Conservation (phyloP, 2,329 filamentous ascomycete species). For the Annulohypoxylon truncatum region DNA sequence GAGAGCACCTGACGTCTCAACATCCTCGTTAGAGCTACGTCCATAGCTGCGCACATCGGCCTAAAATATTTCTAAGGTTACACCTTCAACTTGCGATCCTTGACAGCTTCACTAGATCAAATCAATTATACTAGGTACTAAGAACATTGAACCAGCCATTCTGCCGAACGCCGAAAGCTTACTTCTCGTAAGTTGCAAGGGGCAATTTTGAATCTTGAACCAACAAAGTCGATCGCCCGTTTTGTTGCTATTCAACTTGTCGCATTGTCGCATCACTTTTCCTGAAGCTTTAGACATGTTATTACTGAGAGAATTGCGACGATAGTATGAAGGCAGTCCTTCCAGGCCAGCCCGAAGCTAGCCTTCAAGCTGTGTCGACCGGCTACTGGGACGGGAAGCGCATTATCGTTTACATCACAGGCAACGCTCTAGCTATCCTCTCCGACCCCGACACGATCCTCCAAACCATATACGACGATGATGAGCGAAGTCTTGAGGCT, state of each 20-base stretch:
- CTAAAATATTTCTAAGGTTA: neutral
- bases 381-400: conserved; percentile 57
- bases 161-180: conserved; percentile 9
- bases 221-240: conserved; percentile 31
- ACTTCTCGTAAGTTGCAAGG: conserved; percentile 4
- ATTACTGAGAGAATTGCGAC: conserved; percentile 39
- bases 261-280: conserved; percentile 2
- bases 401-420: conserved; percentile 79
- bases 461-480: conserved; percentile 91
- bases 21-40: conserved; percentile 10
- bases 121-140: conserved; percentile 1
- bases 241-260: neutral
- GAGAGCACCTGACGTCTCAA: conserved; percentile 27
- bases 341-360: conserved; percentile 61
- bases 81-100: neutral
- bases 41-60: neutral
- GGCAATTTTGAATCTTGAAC: conserved; percentile 6
- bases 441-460: conserved; percentile 78
- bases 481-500: conserved; percentile 74
- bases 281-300: conserved; percentile 43
- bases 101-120: conserved; percentile 5
- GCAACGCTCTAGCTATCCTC: conserved; percentile 87
- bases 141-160: neutral
- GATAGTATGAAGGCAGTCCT: conserved; percentile 60
- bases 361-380: conserved; percentile 60